Evolutionary conservation across 257 asterid genomes (phyloP), one percentile per base, ranked within the genome.

Genomic region (Phtheirospermum japonicum): DNA sequence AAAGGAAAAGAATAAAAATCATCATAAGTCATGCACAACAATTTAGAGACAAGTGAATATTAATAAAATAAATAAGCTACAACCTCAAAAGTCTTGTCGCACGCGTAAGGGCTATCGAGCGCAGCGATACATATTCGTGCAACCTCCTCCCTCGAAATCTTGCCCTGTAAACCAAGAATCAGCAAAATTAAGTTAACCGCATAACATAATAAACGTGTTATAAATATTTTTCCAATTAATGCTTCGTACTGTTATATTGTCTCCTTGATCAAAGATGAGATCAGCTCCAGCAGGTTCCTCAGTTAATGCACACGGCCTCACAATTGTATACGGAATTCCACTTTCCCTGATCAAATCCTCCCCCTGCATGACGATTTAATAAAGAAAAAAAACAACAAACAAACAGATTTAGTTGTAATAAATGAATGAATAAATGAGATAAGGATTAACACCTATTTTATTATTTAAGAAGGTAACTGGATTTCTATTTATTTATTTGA

Each of bases 221-320:
- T 4, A 4, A 31, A 2, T 7, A 6, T 36, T 12, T 48, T 39
- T 34, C 5, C 12, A 45, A 64, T 52, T 5, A 7, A 28, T 51
- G 59, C 11, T n/a, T 66, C 77, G 16, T 87, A 92, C 96, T 66
- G 96, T 92, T 59, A 89, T 92, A 71, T 86, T 85, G 80, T 92
- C 99, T 64, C 97, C 99, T 77, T 89, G 96, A 11, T 89, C 99
- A 59, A 89, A 89, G 37, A 89, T 77, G 69, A 93, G 94, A 79
- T 93, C 95, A 71, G 99, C 97, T 65, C 99, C 96, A 18, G 99
- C 97, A 63, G 99, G 96, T 73, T 92, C 99, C 77, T 92, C 99
- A 0, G 99, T 92, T 73, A 92, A 78, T 63, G 97, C 97, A 79
- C 99, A 93, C 14, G 97, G 99, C 75, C 99, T 80, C 40, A 92